Evolutionary conservation across 2,329 filamentous ascomycete genomes (phyloP).

Genomic region (Colletotrichum cordylinicola): DNA sequence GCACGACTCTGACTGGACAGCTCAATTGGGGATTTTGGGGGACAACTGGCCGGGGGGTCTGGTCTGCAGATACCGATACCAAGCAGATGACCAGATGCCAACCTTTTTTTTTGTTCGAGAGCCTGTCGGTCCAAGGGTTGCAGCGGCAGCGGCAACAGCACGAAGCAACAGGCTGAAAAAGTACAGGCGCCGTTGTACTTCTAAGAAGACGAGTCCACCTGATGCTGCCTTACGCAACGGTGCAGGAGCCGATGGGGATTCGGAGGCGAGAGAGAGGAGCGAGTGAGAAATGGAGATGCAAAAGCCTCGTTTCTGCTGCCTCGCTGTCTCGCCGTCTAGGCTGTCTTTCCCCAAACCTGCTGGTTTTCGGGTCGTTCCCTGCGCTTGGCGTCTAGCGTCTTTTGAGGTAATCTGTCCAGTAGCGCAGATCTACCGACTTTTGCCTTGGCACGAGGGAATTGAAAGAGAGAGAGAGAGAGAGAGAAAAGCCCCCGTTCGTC

Average conservation of each 20-base stretch:
- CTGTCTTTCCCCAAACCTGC: not conserved
- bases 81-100: constrained; percentile 17
- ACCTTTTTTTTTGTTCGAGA: not conserved
- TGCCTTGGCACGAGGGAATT: constrained; percentile 7
- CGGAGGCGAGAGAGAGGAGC: not conserved
- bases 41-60: not conserved
- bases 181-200: not conserved
- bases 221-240: constrained; percentile 1
- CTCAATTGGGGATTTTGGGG: not conserved
- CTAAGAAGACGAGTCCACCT: not conserved
- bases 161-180: not conserved
- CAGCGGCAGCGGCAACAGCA: not conserved
- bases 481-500: not conserved
- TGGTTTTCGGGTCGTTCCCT: not conserved
- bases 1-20: not conserved
- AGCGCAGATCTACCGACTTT: constrained; percentile 10
- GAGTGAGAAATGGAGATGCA: not conserved
- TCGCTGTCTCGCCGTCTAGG: not conserved
- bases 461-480: not conserved
- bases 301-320: not conserved
- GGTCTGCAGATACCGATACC: constrained; percentile 4
- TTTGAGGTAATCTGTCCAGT: constrained; percentile 15
- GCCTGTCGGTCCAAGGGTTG: constrained; percentile 4
- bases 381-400: not conserved
- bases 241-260: constrained; percentile 3